phyloP scores from a whole-genome alignment of 768 basidiomycete genomes.

The Leccinellum rugosiceps region DNA sequence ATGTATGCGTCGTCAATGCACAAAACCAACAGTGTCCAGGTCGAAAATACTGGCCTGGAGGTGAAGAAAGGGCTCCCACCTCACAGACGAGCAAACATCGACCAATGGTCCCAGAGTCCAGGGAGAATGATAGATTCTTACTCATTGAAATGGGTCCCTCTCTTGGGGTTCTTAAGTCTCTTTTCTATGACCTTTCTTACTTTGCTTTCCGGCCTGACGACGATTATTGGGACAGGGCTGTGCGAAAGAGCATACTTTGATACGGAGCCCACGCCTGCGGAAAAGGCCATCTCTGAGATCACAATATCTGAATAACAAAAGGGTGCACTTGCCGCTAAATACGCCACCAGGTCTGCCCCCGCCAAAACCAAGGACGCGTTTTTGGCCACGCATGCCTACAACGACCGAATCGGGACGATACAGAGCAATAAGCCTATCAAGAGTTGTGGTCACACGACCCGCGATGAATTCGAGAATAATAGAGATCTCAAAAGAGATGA shows the following conservation, averaged over 20 bases:
- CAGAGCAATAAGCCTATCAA: constrained; percentile 89
- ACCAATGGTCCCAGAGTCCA: not conserved
- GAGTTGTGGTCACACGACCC: constrained; percentile 82
- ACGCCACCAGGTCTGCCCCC: constrained; percentile 21
- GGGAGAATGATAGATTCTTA: constrained; percentile 20
- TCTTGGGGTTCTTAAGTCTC: constrained; percentile 83
- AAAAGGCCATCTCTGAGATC: constrained; percentile 25
- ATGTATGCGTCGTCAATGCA: not conserved
- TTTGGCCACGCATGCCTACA: constrained; percentile 82
- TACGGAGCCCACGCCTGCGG: constrained; percentile 61
- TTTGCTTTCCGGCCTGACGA: constrained; percentile 87
- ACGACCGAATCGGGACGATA: constrained; percentile 91
- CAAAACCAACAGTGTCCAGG: not conserved
- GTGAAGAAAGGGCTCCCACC: not conserved
- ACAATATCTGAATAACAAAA: not conserved
- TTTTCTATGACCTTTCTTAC: constrained; percentile 83
- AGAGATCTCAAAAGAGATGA: constrained; percentile 55
- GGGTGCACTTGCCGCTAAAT: constrained; percentile 19
- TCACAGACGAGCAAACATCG: not conserved
- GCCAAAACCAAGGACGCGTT: constrained; percentile 48
- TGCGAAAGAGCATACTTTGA: constrained; percentile 80
- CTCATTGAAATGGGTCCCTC: constrained; percentile 80
- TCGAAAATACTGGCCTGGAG: not conserved
- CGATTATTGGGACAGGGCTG: constrained; percentile 94
- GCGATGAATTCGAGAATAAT: constrained; percentile 94